Percentiles rank a stretch among this genome's conserved stretches.
These are phyloP conservation scores for Vigna hirtella DNA, from an alignment of 306 rosid species.

Conservation along the genomic window DNA sequence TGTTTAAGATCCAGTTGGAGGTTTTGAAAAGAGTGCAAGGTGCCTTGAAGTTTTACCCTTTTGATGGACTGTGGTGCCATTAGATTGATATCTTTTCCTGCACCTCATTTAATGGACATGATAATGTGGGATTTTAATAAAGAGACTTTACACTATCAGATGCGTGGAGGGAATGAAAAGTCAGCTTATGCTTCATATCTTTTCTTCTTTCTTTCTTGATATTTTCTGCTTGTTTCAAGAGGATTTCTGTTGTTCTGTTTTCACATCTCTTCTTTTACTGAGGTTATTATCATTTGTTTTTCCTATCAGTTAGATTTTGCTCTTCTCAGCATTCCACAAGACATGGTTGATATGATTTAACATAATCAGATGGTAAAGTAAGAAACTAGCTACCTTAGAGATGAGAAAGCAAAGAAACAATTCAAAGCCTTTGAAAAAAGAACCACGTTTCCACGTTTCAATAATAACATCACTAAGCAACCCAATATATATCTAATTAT, in stretches of 20 bases:
- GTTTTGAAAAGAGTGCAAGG: neutral
- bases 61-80: neutral
- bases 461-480: neutral
- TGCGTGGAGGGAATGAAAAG: conserved; percentile 9
- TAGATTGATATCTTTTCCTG: neutral
- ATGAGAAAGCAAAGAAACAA: conserved; percentile 25
- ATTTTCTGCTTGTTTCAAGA: neutral
- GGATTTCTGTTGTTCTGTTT: neutral
- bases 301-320: neutral
- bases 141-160: conserved; percentile 4
- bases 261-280: neutral
- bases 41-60: neutral
- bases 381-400: neutral
- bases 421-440: neutral
- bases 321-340: neutral
- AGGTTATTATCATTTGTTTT: neutral
- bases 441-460: neutral
- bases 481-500: neutral
- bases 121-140: neutral
- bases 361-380: neutral
- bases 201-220: conserved; percentile 20
- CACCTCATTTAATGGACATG: conserved; percentile 16
- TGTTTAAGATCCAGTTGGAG: conserved; percentile 6
- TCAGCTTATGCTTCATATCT: neutral
- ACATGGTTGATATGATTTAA: neutral